Conservation (phyloP, 768 basidiomycete genomes). For the Antrodiella citrinella region DNA sequence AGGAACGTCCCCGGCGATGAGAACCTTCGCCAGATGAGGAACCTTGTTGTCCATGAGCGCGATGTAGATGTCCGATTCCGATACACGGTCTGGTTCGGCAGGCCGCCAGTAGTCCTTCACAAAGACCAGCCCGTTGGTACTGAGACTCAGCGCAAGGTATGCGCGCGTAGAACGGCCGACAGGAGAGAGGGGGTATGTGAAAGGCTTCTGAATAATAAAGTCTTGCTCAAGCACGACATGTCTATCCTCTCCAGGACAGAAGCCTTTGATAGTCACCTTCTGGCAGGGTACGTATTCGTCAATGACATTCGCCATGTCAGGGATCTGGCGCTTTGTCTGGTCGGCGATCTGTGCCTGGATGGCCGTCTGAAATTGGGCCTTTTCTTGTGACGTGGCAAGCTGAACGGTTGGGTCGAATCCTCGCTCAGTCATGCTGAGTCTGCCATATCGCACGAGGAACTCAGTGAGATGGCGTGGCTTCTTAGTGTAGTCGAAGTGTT, state of each 20-base stretch:
- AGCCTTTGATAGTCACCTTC: no score
- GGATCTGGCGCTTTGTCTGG: background rate
- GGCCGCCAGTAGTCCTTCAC: background rate
- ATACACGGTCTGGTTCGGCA: no score
- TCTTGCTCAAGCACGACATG: background rate
- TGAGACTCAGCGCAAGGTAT: background rate
- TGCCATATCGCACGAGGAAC: constrained; percentile 2
- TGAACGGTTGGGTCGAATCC: constrained; percentile 5
- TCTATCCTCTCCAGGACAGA: background rate
- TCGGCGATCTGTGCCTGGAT: background rate
- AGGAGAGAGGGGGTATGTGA: background rate
- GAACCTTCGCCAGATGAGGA: background rate
- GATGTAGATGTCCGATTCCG: background rate
- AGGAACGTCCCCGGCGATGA: background rate
- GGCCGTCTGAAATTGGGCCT: background rate
- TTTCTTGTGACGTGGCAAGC: background rate
- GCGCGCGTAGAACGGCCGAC: background rate
- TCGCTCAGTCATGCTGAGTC: background rate
- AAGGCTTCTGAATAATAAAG: background rate
- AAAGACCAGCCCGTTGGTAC: background rate
- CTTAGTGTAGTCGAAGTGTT: background rate
- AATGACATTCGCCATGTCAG: background rate
- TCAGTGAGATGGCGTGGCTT: background rate
- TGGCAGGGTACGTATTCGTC: background rate
- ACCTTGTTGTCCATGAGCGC: background rate